Evolutionary conservation across 2,329 filamentous ascomycete species (phyloP).

Genomic region (Diaporthe citrichinensis): DNA sequence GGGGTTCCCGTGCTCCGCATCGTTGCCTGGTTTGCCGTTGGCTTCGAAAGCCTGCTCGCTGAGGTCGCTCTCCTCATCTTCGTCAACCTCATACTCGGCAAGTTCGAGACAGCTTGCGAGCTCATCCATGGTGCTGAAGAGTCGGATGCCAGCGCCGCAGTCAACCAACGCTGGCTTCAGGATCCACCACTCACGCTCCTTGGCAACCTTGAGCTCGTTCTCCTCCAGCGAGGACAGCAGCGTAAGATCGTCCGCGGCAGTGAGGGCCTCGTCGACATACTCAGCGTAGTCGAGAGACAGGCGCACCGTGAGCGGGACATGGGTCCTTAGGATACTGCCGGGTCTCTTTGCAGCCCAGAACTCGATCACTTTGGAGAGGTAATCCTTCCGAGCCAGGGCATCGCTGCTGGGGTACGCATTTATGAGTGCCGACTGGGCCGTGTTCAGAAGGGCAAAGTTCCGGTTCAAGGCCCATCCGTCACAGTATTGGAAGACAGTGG

Average conservation of each 20-base stretch:
- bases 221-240: slow-evolving; percentile 53
- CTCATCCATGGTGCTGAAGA: slow-evolving; percentile 56
- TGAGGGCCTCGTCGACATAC: slow-evolving; percentile 55
- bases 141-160: slow-evolving; percentile 55
- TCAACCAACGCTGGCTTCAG: slow-evolving; percentile 56
- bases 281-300: slow-evolving; percentile 56
- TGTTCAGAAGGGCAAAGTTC: slow-evolving; percentile 53
- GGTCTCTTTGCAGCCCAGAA: slow-evolving; percentile 55
- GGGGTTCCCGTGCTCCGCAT: slow-evolving; percentile 19
- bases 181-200: slow-evolving; percentile 56
- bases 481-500: slow-evolving; percentile 51
- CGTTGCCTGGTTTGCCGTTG: slow-evolving; percentile 29
- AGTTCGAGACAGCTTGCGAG: slow-evolving; percentile 54
- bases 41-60: slow-evolving; percentile 44
- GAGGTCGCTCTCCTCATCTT: slow-evolving; percentile 44
- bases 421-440: slow-evolving; percentile 49
- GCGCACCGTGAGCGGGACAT: slow-evolving; percentile 52
- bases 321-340: slow-evolving; percentile 49
- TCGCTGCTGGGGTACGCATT: slow-evolving; percentile 58
- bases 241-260: slow-evolving; percentile 54
- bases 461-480: slow-evolving; percentile 53
- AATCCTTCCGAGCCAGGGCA: slow-evolving; percentile 55
- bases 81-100: slow-evolving; percentile 50
- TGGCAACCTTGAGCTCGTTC: slow-evolving; percentile 48
- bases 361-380: slow-evolving; percentile 52